A percentile compares a stretch with the other conserved stretches of the same genome.
Evolutionary conservation across 2,329 filamentous ascomycete species (phyloP).

Genomic region (Aspergillus ruber): DNA sequence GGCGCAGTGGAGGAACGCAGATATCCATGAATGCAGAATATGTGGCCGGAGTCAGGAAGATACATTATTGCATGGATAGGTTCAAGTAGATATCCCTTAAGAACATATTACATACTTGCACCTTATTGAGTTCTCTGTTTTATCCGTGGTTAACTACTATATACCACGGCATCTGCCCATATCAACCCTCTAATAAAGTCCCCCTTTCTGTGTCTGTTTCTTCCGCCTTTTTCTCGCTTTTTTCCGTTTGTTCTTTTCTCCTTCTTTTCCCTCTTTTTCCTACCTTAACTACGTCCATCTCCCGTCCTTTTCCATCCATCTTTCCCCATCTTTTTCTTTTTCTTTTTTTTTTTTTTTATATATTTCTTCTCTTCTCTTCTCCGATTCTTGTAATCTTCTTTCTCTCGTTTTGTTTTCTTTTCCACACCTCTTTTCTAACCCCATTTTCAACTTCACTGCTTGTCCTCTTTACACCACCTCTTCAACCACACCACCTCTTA

Average conservation of each 20-base stretch:
- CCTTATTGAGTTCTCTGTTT: too few species aligned
- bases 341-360: too few species aligned
- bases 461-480: too few species aligned
- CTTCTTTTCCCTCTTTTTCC: constrained; percentile 9
- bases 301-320: constrained; percentile 15
- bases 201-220: not conserved
- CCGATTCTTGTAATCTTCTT: constrained; percentile 1
- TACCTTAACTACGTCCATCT: constrained; percentile 14
- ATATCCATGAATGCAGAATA: too few species aligned
- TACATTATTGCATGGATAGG: too few species aligned
- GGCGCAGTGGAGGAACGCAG: too few species aligned
- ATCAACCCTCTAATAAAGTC: not conserved
- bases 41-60: too few species aligned
- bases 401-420: not conserved
- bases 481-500: not conserved
- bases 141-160: too few species aligned
- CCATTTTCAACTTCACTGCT: not conserved
- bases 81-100: too few species aligned
- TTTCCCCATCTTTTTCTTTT: constrained; percentile 19
- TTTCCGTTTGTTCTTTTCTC: constrained; percentile 6
- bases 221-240: constrained; percentile 5
- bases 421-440: constrained; percentile 1
- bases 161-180: too few species aligned
- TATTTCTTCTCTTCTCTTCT: constrained; percentile 10
- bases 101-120: too few species aligned